Base-by-base conservation (phyloP, 2,329 filamentous ascomycete species). In the Mycogone perniciosa region DNA sequence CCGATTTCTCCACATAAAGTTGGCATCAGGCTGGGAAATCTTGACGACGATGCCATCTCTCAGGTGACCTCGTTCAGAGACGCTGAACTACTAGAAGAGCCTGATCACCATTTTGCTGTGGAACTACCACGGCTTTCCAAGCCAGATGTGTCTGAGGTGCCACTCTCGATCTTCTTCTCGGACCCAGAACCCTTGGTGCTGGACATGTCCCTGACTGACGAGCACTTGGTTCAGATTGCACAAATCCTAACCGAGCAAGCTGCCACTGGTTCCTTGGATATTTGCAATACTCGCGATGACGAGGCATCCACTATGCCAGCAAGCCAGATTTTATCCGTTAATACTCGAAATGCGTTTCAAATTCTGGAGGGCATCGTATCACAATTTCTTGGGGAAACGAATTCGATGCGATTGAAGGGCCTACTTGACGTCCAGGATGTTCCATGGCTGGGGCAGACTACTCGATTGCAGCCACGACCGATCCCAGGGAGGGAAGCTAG, bases 231-330 rank as follows among this genome's bases (percentile, higher is more conserved):
- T 33, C 79, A 81, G 46, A 75, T 86, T 29, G 85, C 84, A 0
- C 86, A 89, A 59, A 78, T 88, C 35, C 67, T 89, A n/a, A 84
- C 83, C 2, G 84, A 88, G 53, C 86, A 89, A 62, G 77, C 84
- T 26, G 75, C 80, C 2, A 79, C 75, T 7, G 77, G 81, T 1
- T 70, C 62, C 10, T 58, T 79, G 30, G 66, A 68, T 11, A 62
- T 71, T 38, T 60, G 54, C 31, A 61, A 57, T 43, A 57, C 60
- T 4, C 60, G 55, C 9, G 54, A 53, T 30, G 52, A 54, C 40
- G 55, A 58, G 8, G 52, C 49, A 11, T 48, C 53, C 31, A 44
- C 46, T n/a, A 58, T 58, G 46, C 49, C 66, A 38, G 56, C 64
- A 55, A 56, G 64, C 57, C 62, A 68, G 58, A 64, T 72, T 35